Conservation (phyloP, 108 stramenopile genomes). For the Mediolabrus comicus region DNA sequence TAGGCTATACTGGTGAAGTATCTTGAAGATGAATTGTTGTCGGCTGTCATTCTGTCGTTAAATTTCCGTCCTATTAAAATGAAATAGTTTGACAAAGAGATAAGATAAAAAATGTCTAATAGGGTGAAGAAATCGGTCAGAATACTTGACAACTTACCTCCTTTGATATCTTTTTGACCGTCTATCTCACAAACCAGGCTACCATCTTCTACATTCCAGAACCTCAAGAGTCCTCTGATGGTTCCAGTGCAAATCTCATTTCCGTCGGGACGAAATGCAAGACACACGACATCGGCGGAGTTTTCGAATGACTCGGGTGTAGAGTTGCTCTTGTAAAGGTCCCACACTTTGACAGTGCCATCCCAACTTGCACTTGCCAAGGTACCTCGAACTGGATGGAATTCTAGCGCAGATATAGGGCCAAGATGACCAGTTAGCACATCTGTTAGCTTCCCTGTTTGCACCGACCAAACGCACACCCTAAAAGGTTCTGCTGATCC, state of each 20-base stretch:
- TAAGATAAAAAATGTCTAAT: neutral
- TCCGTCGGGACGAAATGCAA: conserved; percentile 95
- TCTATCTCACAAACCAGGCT: conserved; percentile 84
- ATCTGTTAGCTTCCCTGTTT: conserved; percentile 93
- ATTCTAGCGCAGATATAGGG: conserved; percentile 82
- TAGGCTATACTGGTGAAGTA: conserved; percentile 96
- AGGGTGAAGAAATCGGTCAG: neutral
- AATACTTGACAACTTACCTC: conserved; percentile 45
- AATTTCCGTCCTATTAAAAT: conserved; percentile 66
- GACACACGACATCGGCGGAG: conserved; percentile 92
- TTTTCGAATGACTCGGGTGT: conserved; percentile 91
- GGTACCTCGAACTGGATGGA: conserved; percentile 75
- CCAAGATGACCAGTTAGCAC: conserved; percentile 94
- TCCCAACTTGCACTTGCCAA: conserved; percentile 97
- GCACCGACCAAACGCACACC: conserved; percentile 94
- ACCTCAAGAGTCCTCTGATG: conserved; percentile 87
- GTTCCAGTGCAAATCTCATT: conserved; percentile 92
- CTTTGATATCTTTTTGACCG: conserved; percentile 86
- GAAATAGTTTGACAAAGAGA: neutral
- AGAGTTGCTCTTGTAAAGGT: conserved; percentile 87
- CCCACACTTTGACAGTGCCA: conserved; percentile 96
- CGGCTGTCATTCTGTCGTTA: conserved; percentile 83
- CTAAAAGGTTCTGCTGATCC: conserved; percentile 92
- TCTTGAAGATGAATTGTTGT: conserved; percentile 88
- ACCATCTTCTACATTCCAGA: conserved; percentile 93